Base-by-base conservation (phyloP, 2,329 filamentous ascomycete genomes). In the Chaetomium sp. region DNA sequence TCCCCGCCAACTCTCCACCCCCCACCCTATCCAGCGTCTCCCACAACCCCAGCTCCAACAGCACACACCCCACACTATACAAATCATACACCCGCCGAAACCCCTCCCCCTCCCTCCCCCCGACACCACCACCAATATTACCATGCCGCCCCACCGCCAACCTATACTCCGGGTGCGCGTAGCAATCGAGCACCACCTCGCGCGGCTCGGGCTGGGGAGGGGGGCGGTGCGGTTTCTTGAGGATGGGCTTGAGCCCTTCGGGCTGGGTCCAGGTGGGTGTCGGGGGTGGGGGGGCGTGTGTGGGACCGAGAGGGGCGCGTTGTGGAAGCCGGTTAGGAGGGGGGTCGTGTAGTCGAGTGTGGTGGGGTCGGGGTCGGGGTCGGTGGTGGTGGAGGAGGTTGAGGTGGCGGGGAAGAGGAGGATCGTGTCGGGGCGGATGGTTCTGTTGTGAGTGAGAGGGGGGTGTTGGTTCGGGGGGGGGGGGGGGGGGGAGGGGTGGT, bases 21-120 rank as follows among this genome's bases (percentile, higher is more conserved):
- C 51, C 29, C 54, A 64, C 13, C 16, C 16, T 5, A 21, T 65
- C 64, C 42, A 65, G 49, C 49, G 64, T 65, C 49, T 60, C 60
- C 64, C 64, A 65, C 56, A 65, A 51, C 38, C 64, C 64, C 51
- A 65, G 31, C 64, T 65, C 64, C 31, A 65, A 27, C 49, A 65
- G 21, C 38, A 65, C 64, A 4, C 56, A 62, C 19, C 64, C 64
- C 21, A 60, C 56, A 12, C 57, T 29, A 23, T 62, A 66, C 27
- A 66, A 35, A 21, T 66, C 65, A 21, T 54, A 62, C 19, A 56
- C 61, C 5, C 54, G 21, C 27, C 49, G 51, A 23, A 42, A 42
- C 13, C 3, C 12, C 35, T 38, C 35, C 16, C 12, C 35, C 13
- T 7, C 35, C 13, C 16, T 13, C 33, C 2, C 4, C 33, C 5